Evolutionary conservation across 1,139 yeast species (phyloP), one percentile per base, ranked within the genome.

Genomic region (Candida dubliniensis): DNA sequence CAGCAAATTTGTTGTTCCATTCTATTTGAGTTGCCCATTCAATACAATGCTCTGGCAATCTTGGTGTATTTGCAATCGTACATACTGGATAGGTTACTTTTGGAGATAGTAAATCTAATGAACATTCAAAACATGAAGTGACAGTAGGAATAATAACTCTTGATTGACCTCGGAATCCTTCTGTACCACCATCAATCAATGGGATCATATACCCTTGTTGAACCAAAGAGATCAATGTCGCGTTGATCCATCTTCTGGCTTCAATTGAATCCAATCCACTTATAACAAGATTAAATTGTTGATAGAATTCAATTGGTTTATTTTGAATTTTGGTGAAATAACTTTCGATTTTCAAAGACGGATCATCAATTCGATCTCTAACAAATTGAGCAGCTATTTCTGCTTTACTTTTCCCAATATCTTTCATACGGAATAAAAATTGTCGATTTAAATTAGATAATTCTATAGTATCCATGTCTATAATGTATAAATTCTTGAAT

Each of bases 381-480:
- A 91, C 76, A 51, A 77, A 82, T 13, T 68, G 63, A 1, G 91
- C 89, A 0, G 98, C 98, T 8, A 82, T 85, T 26, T 72, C 74
- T 0, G 97, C 95, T 60, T 93, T 93, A 13, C 93, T 72, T 53
- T 76, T 69, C 2, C 97, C 97, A 18, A 93, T 82, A 58, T 91
- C 96, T 0, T 61, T 50, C 12, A 72, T 71, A 12, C 95, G 72
- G 60, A 91, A 93, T 40, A 93, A 67, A 57, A 93, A 91, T 65
- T 93, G 99, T 41, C 98, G 77, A 61, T 93, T 93, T 54, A 93
- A 71, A 57, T 93, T 93, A 18, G 96, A 85, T 18, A 93, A 66
- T 58, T 93, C 98, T 47, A 93, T 89, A 1, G 95, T 89, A 63
- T 93, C 98, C 96, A 91, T 87, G 60, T 93, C 99, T 34, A 93